These are phyloP conservation scores for Zizania latifolia DNA, from an alignment of 176 grass and related monocot species.

Conservation along the genomic window DNA sequence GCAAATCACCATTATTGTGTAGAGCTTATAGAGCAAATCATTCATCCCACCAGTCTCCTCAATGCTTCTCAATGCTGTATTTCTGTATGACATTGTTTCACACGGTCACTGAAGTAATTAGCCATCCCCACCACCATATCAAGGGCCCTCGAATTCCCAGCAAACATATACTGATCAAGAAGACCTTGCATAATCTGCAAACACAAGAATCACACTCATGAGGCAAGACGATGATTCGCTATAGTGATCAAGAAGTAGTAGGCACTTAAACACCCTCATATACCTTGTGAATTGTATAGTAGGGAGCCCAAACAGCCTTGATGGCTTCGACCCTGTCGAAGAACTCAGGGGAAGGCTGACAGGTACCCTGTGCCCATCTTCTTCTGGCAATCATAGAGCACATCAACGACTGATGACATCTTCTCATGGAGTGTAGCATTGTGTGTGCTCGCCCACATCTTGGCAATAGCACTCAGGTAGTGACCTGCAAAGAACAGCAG, in stretches of 20 bases:
- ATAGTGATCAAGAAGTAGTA: neutral
- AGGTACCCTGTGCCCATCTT: constrained; percentile 80
- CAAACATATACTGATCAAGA: constrained; percentile 78
- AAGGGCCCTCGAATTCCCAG: constrained; percentile 61
- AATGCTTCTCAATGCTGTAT: constrained; percentile 89
- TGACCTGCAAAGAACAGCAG: constrained; percentile 53
- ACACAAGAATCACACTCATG: neutral
- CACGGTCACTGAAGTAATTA: constrained; percentile 74
- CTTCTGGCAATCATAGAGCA: constrained; percentile 69
- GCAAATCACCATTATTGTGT: constrained; percentile 59
- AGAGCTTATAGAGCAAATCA: constrained; percentile 89
- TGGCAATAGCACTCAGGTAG: constrained; percentile 80
- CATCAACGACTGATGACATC: constrained; percentile 55
- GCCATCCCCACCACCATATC: constrained; percentile 77
- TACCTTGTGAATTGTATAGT: constrained; percentile 98
- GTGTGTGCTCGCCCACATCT: constrained; percentile 88
- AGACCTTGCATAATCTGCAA: constrained; percentile 92
- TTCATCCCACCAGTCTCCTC: constrained; percentile 99
- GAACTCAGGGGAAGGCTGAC: constrained; percentile 84
- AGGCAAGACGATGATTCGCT: neutral
- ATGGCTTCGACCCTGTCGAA: constrained; percentile 75
- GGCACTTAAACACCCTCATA: neutral
- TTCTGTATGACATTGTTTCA: constrained; percentile 92
- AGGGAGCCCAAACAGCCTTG: constrained; percentile 84
- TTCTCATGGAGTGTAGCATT: constrained; percentile 56